Conservation (phyloP, 2,329 filamentous ascomycete species). For the Chalara sp. region DNA sequence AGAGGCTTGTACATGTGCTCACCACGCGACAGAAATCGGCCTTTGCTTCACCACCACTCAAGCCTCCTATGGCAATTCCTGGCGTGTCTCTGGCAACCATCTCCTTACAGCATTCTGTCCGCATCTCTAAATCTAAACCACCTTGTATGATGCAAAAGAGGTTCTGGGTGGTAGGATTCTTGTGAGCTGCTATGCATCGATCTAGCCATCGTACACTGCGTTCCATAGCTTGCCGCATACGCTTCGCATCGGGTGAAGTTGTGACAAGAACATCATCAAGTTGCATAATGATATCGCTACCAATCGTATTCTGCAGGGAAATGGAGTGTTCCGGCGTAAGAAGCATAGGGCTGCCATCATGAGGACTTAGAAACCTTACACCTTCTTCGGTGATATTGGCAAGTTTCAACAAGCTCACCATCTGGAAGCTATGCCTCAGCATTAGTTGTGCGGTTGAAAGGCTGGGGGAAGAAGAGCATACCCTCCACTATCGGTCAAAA, state of each 20-base stretch:
- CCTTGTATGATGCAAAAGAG: conserved; percentile 99
- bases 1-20: conserved; percentile 71
- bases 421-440: conserved; percentile 68
- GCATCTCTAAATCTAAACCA: conserved; percentile 81
- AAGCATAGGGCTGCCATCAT: conserved; percentile 93
- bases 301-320: conserved; percentile 90
- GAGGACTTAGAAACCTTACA: conserved; percentile 90
- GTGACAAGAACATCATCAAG: conserved; percentile 96
- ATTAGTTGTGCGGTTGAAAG: conserved; percentile 12
- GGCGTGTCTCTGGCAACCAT: conserved; percentile 92
- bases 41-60: conserved; percentile 94
- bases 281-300: conserved; percentile 99
- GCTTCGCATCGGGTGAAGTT: conserved; percentile 78
- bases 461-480: conserved; percentile 32
- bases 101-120: conserved; percentile 71
- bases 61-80: conserved; percentile 90
- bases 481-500: conserved; percentile 77
- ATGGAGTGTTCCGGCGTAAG: conserved; percentile 97
- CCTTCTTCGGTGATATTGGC: conserved; percentile 91
- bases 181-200: conserved; percentile 85
- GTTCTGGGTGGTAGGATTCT: conserved; percentile 76
- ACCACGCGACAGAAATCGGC: conserved; percentile 88
- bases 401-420: conserved; percentile 92
- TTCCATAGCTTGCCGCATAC: conserved; percentile 93
- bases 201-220: conserved; percentile 94